Percentiles rank a stretch among this genome's conserved stretches.
Evolutionary conservation across 441 rosid species (phyloP).

Genomic region (California macrophylla): DNA sequence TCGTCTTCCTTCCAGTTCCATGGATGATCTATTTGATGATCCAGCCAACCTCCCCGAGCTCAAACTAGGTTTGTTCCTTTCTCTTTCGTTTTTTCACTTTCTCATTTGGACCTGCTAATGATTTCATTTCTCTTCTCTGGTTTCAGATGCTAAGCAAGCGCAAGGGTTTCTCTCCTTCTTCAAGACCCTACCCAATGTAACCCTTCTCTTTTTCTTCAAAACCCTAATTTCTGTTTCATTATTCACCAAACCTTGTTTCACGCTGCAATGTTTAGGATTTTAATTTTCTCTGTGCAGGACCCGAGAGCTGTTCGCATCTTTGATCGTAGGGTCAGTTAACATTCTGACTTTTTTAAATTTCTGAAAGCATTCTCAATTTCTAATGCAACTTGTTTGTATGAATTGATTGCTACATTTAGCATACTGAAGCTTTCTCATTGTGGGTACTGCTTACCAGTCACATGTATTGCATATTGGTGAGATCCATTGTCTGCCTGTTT

Average conservation of each 20-base stretch:
- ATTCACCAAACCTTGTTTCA: neutral
- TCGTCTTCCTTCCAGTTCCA: constrained; percentile 15
- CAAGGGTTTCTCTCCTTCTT: constrained; percentile 94
- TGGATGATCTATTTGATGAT: constrained; percentile 49
- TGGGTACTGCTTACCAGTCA: no score
- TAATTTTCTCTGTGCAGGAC: constrained; percentile 40
- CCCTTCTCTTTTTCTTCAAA: constrained; percentile 13
- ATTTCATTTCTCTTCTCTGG: constrained; percentile 12
- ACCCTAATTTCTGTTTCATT: constrained; percentile 7
- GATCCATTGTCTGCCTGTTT: neutral
- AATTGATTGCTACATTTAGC: neutral
- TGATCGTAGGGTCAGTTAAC: constrained; percentile 76
- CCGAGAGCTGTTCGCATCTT: constrained; percentile 75
- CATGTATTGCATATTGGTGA: no score
- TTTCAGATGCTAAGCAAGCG: constrained; percentile 80
- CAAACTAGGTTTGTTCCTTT: constrained; percentile 49
- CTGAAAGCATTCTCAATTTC: neutral
- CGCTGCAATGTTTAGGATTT: neutral
- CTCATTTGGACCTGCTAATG: constrained; percentile 2
- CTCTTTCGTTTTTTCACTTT: constrained; percentile 6
- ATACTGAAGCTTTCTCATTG: no score
- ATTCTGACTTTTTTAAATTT: neutral
- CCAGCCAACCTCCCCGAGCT: constrained; percentile 82
- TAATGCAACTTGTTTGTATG: neutral
- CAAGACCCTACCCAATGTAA: constrained; percentile 78